Conservation (phyloP, 345 rosid species). For the Eucalyptus fibrosa region DNA sequence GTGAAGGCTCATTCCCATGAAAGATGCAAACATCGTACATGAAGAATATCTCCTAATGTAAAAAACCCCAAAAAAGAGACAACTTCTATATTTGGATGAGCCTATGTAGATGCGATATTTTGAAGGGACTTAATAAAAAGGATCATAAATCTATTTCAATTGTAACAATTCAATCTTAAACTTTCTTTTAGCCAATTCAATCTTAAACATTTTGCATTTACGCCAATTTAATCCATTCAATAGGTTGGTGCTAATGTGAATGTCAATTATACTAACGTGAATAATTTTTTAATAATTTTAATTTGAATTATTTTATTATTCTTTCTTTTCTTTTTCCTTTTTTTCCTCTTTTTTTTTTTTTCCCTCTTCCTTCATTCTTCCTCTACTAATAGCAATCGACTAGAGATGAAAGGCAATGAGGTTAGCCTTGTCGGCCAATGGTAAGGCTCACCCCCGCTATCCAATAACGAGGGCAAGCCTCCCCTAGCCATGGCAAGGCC, state of each 20-base stretch:
- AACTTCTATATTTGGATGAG: background rate
- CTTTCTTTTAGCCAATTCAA: too few relatives aligned
- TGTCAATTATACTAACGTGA: fast-evolving
- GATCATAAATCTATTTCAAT: fast-evolving
- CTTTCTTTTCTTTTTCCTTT: too few relatives aligned
- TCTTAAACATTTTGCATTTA: fast-evolving
- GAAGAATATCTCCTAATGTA: background rate
- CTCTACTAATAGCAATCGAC: fast-evolving
- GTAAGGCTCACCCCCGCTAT: too few relatives aligned
- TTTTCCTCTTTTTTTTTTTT: too few relatives aligned
- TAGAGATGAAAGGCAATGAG: too few relatives aligned
- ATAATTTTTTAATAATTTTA: too few relatives aligned
- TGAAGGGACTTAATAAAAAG: fast-evolving
- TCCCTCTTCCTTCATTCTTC: too few relatives aligned
- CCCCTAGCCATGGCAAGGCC: too few relatives aligned
- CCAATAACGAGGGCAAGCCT: too few relatives aligned
- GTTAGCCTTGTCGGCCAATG: fast-evolving
- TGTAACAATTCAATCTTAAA: fast-evolving
- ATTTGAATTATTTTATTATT: too few relatives aligned
- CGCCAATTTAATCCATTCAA: fast-evolving
- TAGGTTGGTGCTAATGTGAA: fast-evolving
- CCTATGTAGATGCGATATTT: fast-evolving
- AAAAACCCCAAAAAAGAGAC: background rate
- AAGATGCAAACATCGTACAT: background rate
- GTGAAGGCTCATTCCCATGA: background rate